Evolutionary conservation across 768 basidiomycete genomes (phyloP).

Genomic region (Boletellus ananas): DNA sequence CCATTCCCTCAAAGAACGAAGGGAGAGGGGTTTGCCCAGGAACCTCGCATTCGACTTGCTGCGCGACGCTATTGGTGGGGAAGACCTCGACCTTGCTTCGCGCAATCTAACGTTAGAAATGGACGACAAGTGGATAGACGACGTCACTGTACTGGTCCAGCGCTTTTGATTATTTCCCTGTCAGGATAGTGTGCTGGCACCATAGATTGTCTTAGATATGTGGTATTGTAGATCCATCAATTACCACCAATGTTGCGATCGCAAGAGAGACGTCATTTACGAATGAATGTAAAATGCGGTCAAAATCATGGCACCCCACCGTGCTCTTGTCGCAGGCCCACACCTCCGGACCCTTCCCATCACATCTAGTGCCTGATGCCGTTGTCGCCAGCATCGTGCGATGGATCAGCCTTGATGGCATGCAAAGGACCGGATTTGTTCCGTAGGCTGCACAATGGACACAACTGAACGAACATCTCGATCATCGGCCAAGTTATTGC

Average conservation of each 20-base stretch:
- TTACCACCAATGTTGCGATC: not conserved
- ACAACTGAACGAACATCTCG: slow-evolving; percentile 60
- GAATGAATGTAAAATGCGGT: slow-evolving; percentile 10
- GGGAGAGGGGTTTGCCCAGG: slow-evolving; percentile 7
- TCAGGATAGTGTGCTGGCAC: not conserved
- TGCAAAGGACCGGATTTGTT: slow-evolving; percentile 30
- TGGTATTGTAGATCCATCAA: slow-evolving; percentile 6
- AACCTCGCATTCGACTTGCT: slow-evolving; percentile 42
- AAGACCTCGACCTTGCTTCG: slow-evolving; percentile 37
- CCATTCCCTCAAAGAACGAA: slow-evolving; percentile 19
- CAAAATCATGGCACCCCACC: not conserved
- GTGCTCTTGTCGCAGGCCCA: not conserved
- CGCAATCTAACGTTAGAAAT: slow-evolving; percentile 47
- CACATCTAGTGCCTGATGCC: slow-evolving; percentile 18
- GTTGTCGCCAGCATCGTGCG: slow-evolving; percentile 16
- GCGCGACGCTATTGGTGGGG: slow-evolving; percentile 42
- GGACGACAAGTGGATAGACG: slow-evolving; percentile 50
- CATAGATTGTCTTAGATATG: slow-evolving; percentile 2
- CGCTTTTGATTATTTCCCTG: slow-evolving; percentile 23
- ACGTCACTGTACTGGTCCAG: slow-evolving; percentile 45
- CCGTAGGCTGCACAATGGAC: slow-evolving; percentile 50
- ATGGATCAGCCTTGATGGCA: slow-evolving; percentile 17
- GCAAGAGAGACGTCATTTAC: slow-evolving; percentile 11
- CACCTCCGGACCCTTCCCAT: not conserved
- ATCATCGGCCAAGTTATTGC: slow-evolving; percentile 72